Evolutionary conservation across 2,329 filamentous ascomycete genomes (phyloP).

Genomic region (Aspergillus hiratsukae): DNA sequence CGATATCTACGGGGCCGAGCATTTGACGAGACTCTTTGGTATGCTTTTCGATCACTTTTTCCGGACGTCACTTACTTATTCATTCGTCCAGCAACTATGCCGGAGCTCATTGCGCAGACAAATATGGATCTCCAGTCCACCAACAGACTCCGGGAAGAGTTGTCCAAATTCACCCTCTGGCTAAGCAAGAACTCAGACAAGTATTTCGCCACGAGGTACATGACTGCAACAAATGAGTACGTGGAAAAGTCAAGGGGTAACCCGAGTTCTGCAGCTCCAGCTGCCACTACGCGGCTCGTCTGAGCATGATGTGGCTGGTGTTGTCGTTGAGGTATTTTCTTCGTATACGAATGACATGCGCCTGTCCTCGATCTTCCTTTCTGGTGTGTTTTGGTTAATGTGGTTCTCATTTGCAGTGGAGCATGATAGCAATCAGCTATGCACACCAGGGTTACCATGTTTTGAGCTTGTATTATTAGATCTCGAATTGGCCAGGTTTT

Average conservation of each 20-base stretch:
- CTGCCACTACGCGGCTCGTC: slow-evolving; percentile 30
- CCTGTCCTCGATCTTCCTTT: background rate
- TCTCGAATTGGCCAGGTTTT: background rate
- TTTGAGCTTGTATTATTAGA: background rate
- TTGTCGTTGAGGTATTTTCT: background rate
- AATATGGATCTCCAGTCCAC: slow-evolving; percentile 96
- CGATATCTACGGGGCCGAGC: slow-evolving; percentile 90
- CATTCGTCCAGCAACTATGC: slow-evolving; percentile 66
- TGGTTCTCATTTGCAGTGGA: background rate
- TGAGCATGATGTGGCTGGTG: slow-evolving; percentile 2
- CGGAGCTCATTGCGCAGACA: slow-evolving; percentile 91
- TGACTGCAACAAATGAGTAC: slow-evolving; percentile 38
- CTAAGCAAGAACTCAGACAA: slow-evolving; percentile 68
- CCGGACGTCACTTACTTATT: slow-evolving; percentile 4
- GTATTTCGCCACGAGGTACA: slow-evolving; percentile 61
- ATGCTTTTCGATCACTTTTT: slow-evolving; percentile 30
- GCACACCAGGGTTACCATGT: background rate
- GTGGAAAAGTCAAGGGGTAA: slow-evolving; percentile 32
- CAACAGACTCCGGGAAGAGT: slow-evolving; percentile 79
- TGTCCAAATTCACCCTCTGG: slow-evolving; percentile 82
- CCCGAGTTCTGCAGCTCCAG: slow-evolving; percentile 25
- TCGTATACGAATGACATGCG: background rate
- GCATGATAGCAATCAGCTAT: background rate
- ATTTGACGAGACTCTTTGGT: slow-evolving; percentile 86
- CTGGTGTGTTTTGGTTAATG: background rate